Base-by-base conservation (phyloP, 106 monocot species). In the Dendrobium catenatum region DNA sequence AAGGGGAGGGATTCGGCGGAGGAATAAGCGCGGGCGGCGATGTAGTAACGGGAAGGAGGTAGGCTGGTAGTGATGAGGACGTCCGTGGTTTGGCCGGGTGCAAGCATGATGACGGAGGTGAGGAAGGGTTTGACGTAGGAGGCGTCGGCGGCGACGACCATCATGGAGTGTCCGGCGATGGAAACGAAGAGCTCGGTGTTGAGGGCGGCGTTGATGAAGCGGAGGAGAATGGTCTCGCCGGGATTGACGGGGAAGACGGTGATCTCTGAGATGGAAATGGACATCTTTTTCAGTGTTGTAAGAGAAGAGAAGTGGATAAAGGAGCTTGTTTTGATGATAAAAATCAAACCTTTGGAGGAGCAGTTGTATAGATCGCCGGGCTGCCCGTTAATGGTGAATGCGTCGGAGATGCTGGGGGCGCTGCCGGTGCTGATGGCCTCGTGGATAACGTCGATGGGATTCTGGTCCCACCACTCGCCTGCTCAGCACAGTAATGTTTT, bases 321-420 rank as follows among this genome's bases (percentile, higher is more conserved):
- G 18, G 76, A 24, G 26, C 7, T 76, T 19, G 17, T 17, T 76
- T 29, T 42, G 64, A 44, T 27, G 11, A 24, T 10, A 61, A 24
- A 22, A 8, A 22, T 22, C 29, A 13, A 24, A 87, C 87, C 87
- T 80, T 89, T 59, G 75, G 72, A 67, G 67, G 92, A 88, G 81
- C 88, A 93, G 42, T 81, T 82, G 79, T 85, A 89, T 68, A 93
- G 79, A 78, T 93, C 90, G 5, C 90, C 89, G 16, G 90, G 92
- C 66, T 90, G 88, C 68, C 90, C 89, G 15, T 93, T 90, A 64
- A 93, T 90, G 78, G 90, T 93, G 80, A 86, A 89, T 47, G 90
- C 90, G 15, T 90, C 83, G 15, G 92, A 93, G 42, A 83, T 83
- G 56, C 82, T 78, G 0, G 90, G 88, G 2, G 92, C 79, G 10